Evolutionary conservation across 495 filamentous ascomycete species (phyloP).

Genomic region (Penicillium cataractarum): DNA sequence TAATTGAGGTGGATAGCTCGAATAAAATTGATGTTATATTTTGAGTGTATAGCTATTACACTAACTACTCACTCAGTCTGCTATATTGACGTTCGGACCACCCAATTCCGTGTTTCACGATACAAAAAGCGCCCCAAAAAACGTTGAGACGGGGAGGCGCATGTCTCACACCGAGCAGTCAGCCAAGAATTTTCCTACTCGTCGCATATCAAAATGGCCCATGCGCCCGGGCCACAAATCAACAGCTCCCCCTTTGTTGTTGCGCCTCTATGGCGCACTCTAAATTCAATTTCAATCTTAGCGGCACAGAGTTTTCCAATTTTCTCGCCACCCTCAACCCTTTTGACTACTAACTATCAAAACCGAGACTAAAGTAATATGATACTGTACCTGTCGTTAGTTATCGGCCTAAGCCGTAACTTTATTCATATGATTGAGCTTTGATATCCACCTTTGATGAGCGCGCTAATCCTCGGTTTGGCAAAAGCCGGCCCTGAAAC

Average conservation of each 20-base stretch:
- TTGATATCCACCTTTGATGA: slow-evolving; percentile 4
- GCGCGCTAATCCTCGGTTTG: slow-evolving; percentile 23
- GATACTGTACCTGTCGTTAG: neutral
- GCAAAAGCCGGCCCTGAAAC: slow-evolving; percentile 20
- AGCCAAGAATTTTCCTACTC: slow-evolving; percentile 2
- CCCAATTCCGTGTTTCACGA: slow-evolving; percentile 22
- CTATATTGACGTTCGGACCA: slow-evolving; percentile 7
- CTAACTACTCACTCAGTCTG: too few species aligned
- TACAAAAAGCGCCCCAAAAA: slow-evolving; percentile 7
- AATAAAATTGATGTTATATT: too few species aligned
- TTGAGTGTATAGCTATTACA: too few species aligned
- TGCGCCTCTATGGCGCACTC: slow-evolving; percentile 1
- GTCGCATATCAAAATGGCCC: slow-evolving; percentile 2
- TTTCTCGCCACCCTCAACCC: slow-evolving; percentile 17
- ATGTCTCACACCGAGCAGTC: slow-evolving; percentile 19
- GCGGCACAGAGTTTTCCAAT: slow-evolving; percentile 19
- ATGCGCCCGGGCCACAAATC: slow-evolving; percentile 6
- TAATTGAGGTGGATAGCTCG: neutral
- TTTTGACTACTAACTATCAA: neutral
- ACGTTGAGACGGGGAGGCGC: slow-evolving; percentile 20
- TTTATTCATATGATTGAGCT: slow-evolving; percentile 5
- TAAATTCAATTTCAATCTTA: slow-evolving; percentile 3
- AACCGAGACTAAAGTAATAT: neutral
- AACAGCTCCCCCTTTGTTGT: neutral
- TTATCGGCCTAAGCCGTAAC: slow-evolving; percentile 7